Base-by-base conservation (phyloP, 768 basidiomycete species). In the Boletellus emodensis region DNA sequence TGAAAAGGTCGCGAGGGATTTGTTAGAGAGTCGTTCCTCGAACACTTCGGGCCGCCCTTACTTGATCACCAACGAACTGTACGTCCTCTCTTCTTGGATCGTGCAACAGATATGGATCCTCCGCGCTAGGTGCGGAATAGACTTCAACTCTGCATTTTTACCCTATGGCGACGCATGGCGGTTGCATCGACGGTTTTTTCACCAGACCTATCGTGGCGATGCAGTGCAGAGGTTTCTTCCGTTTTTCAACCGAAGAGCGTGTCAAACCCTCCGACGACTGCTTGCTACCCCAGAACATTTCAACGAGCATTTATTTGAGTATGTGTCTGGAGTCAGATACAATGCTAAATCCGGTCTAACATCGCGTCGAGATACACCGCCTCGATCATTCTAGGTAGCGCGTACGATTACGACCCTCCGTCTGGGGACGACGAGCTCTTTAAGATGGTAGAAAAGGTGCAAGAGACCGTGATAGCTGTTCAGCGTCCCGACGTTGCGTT, bases 31-130 rank as follows among this genome's bases (percentile, higher is more conserved):
- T 17, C 71, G 74, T 6, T 74, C 76, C 10, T 55, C 52, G 15
- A 71, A 75, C 22, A 76, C 79, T 53, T 78, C 79, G 5, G 75
- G 76, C 56, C 73, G 80, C 12, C 80, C 80, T 2, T 48, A 36
- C 30, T 20, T 63, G 37, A 40, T 63, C n/a, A 57, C 51, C 24
- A 50, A 34, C 8, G 48, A 55, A 10, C 4, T 55, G 56, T 64
- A 17, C 26, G 53, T 22, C 15, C 11, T 11, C 13, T 28, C 13
- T 14, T 30, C 32, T 24, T 47, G 1, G 11, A 24, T 3, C 2
- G 36, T 0, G 20, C 12, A 26, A 7, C 17, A 14, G 10, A 32
- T 9, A 5, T 26, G 3, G 15, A 24, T 14, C 20, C 12, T n/a
- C 14, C 7, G 18, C 24, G 3, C 11, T 20, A 59, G 54, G 24